phyloP scores from a whole-genome alignment of 2,329 filamentous ascomycete genomes.

The Paecilomyces sp. region DNA sequence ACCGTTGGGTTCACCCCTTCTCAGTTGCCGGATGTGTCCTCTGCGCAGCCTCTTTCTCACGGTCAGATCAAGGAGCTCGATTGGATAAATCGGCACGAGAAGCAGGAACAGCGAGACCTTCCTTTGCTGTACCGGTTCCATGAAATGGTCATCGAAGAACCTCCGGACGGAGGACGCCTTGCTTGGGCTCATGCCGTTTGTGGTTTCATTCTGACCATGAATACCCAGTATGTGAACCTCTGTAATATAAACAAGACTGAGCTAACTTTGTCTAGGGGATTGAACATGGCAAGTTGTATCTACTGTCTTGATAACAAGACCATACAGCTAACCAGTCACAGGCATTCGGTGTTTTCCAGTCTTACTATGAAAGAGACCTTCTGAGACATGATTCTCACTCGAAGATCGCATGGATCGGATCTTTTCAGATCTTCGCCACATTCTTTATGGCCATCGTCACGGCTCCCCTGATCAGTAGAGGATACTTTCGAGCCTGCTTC shows the following conservation, averaged over 20 bases:
- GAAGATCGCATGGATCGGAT: conserved; percentile 34
- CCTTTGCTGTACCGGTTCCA: background rate
- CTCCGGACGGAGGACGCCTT: conserved; percentile 20
- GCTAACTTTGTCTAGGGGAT: conserved; percentile 11
- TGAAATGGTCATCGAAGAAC: conserved; percentile 7
- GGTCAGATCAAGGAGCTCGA: conserved; percentile 6
- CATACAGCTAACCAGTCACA: background rate
- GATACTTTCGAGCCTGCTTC: conserved; percentile 25
- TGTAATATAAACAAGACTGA: background rate
- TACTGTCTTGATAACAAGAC: background rate
- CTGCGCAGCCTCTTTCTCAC: conserved; percentile 4
- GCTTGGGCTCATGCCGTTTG: conserved; percentile 26
- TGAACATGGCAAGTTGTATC: conserved; percentile 20
- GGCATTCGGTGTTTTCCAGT: conserved; percentile 36
- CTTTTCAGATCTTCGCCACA: conserved; percentile 35
- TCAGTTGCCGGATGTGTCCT: conserved; percentile 2
- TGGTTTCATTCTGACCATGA: conserved; percentile 19
- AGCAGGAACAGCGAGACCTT: background rate
- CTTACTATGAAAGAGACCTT: conserved; percentile 30
- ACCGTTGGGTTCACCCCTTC: conserved; percentile 5
- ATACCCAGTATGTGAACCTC: conserved; percentile 20
- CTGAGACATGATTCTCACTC: conserved; percentile 15
- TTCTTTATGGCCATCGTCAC: conserved; percentile 32
- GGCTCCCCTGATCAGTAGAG: conserved; percentile 30
- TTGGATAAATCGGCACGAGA: background rate